These are phyloP conservation scores for Hypoxylon sp. DNA, from an alignment of 2,329 filamentous ascomycete species.

Conservation along the genomic window DNA sequence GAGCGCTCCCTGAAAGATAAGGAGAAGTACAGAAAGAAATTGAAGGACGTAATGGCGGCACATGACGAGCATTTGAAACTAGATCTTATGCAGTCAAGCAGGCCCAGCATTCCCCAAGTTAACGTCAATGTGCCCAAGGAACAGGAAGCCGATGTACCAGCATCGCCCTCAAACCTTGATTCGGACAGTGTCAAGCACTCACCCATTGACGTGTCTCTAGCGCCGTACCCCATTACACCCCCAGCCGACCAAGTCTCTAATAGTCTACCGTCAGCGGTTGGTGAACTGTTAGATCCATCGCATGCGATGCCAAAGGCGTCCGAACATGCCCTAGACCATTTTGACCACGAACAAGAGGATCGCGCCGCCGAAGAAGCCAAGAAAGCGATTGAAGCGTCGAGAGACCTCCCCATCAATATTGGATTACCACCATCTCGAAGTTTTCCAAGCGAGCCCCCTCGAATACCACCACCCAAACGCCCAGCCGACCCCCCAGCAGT, in stretches of 20 bases:
- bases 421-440: slow-evolving; percentile 70
- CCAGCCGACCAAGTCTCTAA: slow-evolving; percentile 66
- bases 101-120: slow-evolving; percentile 46
- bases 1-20: slow-evolving; percentile 94
- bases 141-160: slow-evolving; percentile 57
- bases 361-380: slow-evolving; percentile 62
- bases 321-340: slow-evolving; percentile 71
- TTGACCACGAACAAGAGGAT: slow-evolving; percentile 69
- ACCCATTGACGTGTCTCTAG: slow-evolving; percentile 71
- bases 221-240: slow-evolving; percentile 76
- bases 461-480: slow-evolving; percentile 66
- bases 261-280: slow-evolving; percentile 61
- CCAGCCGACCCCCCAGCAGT: slow-evolving; percentile 59
- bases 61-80: slow-evolving; percentile 48
- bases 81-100: slow-evolving; percentile 42
- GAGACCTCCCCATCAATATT: slow-evolving; percentile 66
- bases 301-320: slow-evolving; percentile 73
- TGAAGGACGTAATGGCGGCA: slow-evolving; percentile 78
- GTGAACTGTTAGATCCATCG: slow-evolving; percentile 68
- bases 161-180: slow-evolving; percentile 65
- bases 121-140: slow-evolving; percentile 54
- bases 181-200: slow-evolving; percentile 68
- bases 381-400: slow-evolving; percentile 62
- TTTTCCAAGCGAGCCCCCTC: slow-evolving; percentile 67
- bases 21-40: slow-evolving; percentile 90